phyloP scores from a whole-genome alignment of 139 green algal species.

The Volvox reticuliferus region DNA sequence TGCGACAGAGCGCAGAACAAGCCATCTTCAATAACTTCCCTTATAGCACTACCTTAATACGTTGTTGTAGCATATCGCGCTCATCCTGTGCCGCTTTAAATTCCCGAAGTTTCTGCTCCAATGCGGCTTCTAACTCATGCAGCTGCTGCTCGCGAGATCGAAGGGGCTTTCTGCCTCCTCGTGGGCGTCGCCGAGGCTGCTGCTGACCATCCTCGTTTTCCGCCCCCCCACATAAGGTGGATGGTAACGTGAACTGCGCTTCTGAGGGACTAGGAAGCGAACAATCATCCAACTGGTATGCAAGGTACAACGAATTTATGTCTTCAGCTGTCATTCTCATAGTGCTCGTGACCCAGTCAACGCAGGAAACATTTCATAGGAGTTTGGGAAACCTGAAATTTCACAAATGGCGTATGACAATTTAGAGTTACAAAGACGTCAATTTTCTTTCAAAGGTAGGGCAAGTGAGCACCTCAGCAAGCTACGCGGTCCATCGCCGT shows the following conservation, averaged over 20 bases:
- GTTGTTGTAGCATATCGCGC: not conserved
- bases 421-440: not conserved
- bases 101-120: not conserved
- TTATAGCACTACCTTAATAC: constrained; percentile 24
- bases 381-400: not conserved
- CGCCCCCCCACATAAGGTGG: not conserved
- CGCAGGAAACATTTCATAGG: not conserved
- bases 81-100: not conserved
- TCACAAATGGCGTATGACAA: not conserved
- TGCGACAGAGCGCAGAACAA: not conserved
- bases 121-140: not conserved
- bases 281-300: not conserved
- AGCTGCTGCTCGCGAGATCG: not conserved
- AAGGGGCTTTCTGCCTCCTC: constrained; percentile 29
- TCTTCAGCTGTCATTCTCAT: not conserved
- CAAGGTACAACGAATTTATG: not conserved
- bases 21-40: not conserved
- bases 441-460: not conserved
- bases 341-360: no score
- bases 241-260: not conserved
- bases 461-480: not conserved
- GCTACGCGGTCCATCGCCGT: not conserved
- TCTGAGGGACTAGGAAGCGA: not conserved
- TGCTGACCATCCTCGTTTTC: not conserved
- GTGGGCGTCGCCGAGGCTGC: not conserved